Conservation (phyloP, 805 yeast genomes). For the Ogataea dorogensis region DNA sequence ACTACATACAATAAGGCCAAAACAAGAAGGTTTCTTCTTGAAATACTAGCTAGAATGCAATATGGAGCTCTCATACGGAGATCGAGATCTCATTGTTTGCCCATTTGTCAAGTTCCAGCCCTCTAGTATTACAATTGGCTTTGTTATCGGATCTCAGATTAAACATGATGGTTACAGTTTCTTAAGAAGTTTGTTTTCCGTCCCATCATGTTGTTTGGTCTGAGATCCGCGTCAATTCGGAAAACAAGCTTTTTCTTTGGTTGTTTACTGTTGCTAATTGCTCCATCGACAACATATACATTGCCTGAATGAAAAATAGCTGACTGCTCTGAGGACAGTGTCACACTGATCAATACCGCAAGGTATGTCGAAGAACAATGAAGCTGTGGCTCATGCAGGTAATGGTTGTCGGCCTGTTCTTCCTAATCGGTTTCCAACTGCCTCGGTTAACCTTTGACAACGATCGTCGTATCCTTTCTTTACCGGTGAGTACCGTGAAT, state of each 20-base stretch:
- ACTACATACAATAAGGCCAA: neutral
- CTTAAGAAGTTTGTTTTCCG: conserved; percentile 8
- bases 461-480: conserved; percentile 9
- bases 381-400: too few species aligned
- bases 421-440: neutral
- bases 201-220: too few species aligned
- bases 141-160: too few species aligned
- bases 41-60: conserved; percentile 9
- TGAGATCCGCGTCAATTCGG: conserved; percentile 4
- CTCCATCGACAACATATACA: too few species aligned
- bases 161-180: conserved; percentile 1
- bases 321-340: too few species aligned
- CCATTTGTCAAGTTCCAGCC: conserved; percentile 7
- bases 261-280: too few species aligned
- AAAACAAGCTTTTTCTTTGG: conserved; percentile 17
- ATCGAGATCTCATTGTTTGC: conserved; percentile 1
- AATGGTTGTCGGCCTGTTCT: too few species aligned
- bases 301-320: too few species aligned
- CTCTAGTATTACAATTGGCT: conserved; percentile 1
- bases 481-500: conserved; percentile 11
- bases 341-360: conserved; percentile 19
- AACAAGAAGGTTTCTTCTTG: neutral
- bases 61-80: conserved; percentile 10
- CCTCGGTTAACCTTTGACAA: conserved; percentile 3
- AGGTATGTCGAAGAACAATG: conserved; percentile 17